A percentile compares a stretch with the other conserved stretches of the same genome.
phyloP scores from a whole-genome alignment of 345 rosid species.

The Ricinus communis region DNA sequence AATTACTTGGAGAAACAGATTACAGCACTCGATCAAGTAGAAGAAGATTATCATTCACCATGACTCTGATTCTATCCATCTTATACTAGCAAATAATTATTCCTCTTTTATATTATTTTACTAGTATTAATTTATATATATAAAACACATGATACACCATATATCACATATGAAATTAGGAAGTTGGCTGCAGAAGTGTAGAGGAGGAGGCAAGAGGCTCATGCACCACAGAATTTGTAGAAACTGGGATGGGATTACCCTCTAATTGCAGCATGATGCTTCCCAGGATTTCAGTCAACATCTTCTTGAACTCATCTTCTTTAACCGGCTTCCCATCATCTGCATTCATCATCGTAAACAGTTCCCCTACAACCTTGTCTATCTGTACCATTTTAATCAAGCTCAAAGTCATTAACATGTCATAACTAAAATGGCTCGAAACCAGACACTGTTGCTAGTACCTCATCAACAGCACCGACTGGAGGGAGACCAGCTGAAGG shows the following conservation, averaged over 20 bases:
- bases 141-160: background rate
- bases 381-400: slow-evolving; percentile 39
- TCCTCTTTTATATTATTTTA: background rate
- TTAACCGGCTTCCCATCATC: slow-evolving; percentile 78
- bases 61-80: too few relatives aligned
- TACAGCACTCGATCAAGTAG: too few relatives aligned
- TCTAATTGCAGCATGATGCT: slow-evolving; percentile 83
- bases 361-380: slow-evolving; percentile 59
- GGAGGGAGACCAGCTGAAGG: slow-evolving; percentile 86
- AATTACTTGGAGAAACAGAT: background rate
- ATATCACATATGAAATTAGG: background rate
- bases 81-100: background rate
- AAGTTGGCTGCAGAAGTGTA: slow-evolving; percentile 47
- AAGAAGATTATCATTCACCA: too few relatives aligned
- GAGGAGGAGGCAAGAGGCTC: slow-evolving; percentile 75
- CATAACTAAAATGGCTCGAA: background rate
- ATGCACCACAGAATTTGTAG: slow-evolving; percentile 82
- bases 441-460: too few relatives aligned
- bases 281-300: slow-evolving; percentile 65
- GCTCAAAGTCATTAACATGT: background rate
- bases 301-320: slow-evolving; percentile 87
- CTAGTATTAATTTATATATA: background rate
- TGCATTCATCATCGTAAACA: slow-evolving; percentile 51
- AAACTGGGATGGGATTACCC: slow-evolving; percentile 64
- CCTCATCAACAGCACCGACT: slow-evolving; percentile 76